Evolutionary conservation across 257 asterid species (phyloP).

Genomic region (Echites panduratus): DNA sequence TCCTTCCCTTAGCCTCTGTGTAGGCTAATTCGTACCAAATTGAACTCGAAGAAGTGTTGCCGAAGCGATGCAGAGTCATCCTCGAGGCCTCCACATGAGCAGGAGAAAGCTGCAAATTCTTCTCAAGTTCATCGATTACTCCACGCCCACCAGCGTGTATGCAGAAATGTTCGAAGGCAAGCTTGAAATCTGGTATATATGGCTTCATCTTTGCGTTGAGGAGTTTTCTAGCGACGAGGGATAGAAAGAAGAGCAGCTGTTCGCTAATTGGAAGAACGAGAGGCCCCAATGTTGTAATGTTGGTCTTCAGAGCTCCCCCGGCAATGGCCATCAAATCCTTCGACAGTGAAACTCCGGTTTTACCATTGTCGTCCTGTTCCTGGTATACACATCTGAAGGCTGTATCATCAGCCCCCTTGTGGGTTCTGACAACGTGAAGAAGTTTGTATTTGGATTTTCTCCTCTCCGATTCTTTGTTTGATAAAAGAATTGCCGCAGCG

Average conservation of each 20-base stretch:
- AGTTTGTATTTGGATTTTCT: constrained; percentile 32
- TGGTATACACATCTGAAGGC: constrained; percentile 33
- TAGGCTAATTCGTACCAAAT: constrained; percentile 48
- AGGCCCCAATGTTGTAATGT: constrained; percentile 40
- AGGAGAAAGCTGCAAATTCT: constrained; percentile 27
- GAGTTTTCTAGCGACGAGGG: constrained; percentile 19
- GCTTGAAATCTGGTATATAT: constrained; percentile 40
- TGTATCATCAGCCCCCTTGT: constrained; percentile 26
- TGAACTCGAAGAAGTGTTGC: constrained; percentile 44
- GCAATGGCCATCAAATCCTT: constrained; percentile 38
- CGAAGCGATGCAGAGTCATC: constrained; percentile 41
- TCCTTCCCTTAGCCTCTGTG: constrained; percentile 36
- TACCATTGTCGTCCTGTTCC: constrained; percentile 29
- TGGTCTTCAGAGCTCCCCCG: constrained; percentile 30
- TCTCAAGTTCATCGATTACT: constrained; percentile 40
- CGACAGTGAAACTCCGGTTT: constrained; percentile 33
- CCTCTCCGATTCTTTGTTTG: constrained; percentile 24
- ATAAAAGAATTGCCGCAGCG: constrained; percentile 25
- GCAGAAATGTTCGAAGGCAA: constrained; percentile 38
- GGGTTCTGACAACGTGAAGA: constrained; percentile 29
- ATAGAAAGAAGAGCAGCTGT: constrained; percentile 26
- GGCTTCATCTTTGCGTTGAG: constrained; percentile 18
- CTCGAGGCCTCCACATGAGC: constrained; percentile 33
- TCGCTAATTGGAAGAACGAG: constrained; percentile 36
- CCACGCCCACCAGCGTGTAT: constrained; percentile 44